Evolutionary conservation across 1,139 yeast genomes (phyloP), one percentile per base, ranked within the genome.

Genomic region (Suhomyces terraborum): DNA sequence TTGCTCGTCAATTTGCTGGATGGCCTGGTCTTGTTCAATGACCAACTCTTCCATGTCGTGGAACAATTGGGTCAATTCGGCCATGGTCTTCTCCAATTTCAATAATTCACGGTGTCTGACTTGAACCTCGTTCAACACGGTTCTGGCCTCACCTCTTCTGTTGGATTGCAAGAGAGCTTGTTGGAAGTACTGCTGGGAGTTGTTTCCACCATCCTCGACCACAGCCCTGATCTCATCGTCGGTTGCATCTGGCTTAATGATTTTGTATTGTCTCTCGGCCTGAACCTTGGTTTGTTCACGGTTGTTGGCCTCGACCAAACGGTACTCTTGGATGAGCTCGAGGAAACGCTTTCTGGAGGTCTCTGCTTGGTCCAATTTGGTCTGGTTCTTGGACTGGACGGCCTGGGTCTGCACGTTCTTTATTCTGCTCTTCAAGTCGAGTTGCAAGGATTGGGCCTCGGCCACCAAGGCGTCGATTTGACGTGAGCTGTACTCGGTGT

Each of bases 21-120:
- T 84, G 46, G 86, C 84, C 55, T 82, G 91, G 64, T 89, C 97
- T 72, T 93, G 98, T 67, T 91, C 96, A 55, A 93, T 89, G 40
- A 93, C 97, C 67, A 93, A 75, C 59, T 88, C 89, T 69, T 93
- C 97, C 95, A 93, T 88, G 62, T 93, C 98, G 58, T 84, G 87
- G 74, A 94, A 89, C 59, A 93, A 79, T 69, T 88, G 95, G 34
- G 96, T 88, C 63, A 93, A 80, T 68, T 93, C 98, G 33, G 94
- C 89, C 88, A 94, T 88, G 45, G 97, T 86, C 68, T 87, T 84
- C 68, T 91, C 98, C 66, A 94, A 85, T 71, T 89, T 88, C 70
- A 88, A 84, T 62, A 94, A 81, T 69, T 93, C 98, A 60, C 88
- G 84, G 72, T 94, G 98, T 72, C 99, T 84, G 35, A 88, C 82